These are phyloP conservation scores for Gamarada debralockiae DNA, from an alignment of 495 filamentous ascomycete species.

Conservation along the genomic window DNA sequence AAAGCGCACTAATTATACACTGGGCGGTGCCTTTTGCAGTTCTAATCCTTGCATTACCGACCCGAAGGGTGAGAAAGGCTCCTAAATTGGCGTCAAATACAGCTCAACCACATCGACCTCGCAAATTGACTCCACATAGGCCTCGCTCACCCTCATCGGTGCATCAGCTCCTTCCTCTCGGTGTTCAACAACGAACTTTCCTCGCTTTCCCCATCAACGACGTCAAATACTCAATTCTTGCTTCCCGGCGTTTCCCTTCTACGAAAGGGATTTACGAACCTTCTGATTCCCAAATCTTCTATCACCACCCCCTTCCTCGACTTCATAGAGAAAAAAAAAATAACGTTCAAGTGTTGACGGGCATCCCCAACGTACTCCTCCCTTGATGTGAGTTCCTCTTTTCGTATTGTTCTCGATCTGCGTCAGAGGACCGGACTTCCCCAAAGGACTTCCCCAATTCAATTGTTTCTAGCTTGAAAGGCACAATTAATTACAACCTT, in stretches of 20 bases:
- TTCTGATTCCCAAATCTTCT: not conserved
- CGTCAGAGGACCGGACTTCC: not conserved
- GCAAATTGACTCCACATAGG: too few relatives aligned
- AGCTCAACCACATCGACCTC: not conserved
- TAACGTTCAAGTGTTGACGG: not conserved
- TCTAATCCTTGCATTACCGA: too few relatives aligned
- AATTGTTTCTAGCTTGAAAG: not conserved
- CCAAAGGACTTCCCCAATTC: not conserved
- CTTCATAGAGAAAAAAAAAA: not conserved
- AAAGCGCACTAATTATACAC: too few relatives aligned
- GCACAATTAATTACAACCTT: too few relatives aligned
- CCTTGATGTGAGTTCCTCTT: not conserved
- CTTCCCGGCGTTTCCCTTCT: not conserved
- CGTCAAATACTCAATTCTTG: not conserved
- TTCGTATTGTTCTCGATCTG: not conserved
- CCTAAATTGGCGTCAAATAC: not conserved
- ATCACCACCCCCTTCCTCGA: not conserved
- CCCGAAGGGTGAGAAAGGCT: not conserved
- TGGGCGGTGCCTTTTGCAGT: too few relatives aligned
- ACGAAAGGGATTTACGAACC: not conserved
- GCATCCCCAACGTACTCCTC: not conserved
- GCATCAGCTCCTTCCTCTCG: not conserved
- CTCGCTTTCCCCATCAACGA: not conserved
- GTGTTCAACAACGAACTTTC: not conserved
- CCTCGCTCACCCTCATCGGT: constrained; percentile 1